A percentile compares a stretch with the other conserved stretches of the same genome.
phyloP scores from a whole-genome alignment of 805 yeast species.

The Pichia sporocuriosa region DNA sequence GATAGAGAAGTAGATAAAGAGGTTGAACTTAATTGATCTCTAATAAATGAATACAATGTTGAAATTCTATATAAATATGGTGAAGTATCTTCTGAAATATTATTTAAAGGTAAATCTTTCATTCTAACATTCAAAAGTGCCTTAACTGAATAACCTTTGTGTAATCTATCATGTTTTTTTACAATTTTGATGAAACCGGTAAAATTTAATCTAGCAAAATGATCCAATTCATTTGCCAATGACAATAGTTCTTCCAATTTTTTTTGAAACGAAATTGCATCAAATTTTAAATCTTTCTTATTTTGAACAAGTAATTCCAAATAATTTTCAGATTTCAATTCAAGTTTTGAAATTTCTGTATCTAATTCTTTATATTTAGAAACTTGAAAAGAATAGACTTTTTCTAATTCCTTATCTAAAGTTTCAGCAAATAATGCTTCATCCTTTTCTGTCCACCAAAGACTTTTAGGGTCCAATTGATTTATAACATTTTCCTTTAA shows the following conservation, averaged over 20 bases:
- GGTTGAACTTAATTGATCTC: constrained; percentile 54
- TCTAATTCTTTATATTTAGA: constrained; percentile 63
- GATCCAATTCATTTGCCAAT: constrained; percentile 79
- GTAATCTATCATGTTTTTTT: constrained; percentile 91
- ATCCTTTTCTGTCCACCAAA: constrained; percentile 61
- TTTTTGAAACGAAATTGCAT: constrained; percentile 54
- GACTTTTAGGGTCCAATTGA: constrained; percentile 12
- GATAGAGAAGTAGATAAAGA: constrained; percentile 29
- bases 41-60: constrained; percentile 68
- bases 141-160: constrained; percentile 79
- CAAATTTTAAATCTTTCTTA: constrained; percentile 35
- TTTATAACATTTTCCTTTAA: constrained; percentile 57
- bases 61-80: constrained; percentile 83
- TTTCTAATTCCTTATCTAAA: constrained; percentile 65
- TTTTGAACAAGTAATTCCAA: constrained; percentile 19
- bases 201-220: constrained; percentile 83
- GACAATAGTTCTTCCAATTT: constrained; percentile 68
- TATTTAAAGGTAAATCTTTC: constrained; percentile 80
- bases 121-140: constrained; percentile 85
- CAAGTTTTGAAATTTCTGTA: constrained; percentile 57
- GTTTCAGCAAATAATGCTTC: constrained; percentile 62
- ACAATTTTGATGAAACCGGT: constrained; percentile 94
- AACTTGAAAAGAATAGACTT: constrained; percentile 67
- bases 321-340: constrained; percentile 45
- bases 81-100: constrained; percentile 77